Evolutionary conservation across 257 asterid genomes (phyloP), one percentile per base, ranked within the genome.

Genomic region (Solanum chilense): DNA sequence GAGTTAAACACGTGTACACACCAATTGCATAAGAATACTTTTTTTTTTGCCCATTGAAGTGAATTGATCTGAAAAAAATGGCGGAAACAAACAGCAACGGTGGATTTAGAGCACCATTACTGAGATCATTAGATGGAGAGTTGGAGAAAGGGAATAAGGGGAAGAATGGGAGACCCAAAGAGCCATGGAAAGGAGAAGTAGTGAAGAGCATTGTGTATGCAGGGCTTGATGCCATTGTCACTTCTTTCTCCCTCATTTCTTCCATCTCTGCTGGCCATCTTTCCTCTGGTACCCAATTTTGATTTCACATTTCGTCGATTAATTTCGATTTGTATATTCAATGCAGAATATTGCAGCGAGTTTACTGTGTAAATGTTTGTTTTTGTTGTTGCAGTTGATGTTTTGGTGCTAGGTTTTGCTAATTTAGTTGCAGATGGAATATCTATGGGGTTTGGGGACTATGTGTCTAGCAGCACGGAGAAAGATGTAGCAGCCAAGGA

Each of bases 361-460:
- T 44, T 16, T 80, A 47, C 18, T 42, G 12, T 69, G 31, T 35
- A 7, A 5, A 62, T 84, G 13, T 76, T 70, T 70, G 3, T 13
- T 12, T 41, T 66, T 8, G 8, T 66, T 12, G 2, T 37, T 88
- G 89, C 89, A 95, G 97, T 87, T 82, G 95, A 95, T 93, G 97
- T 95, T 1, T 60, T 95, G 86, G 98, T 94, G 8, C 80, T 95
- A 91, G 97, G 98, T 71, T 89, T 95, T 58, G 94, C 97, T 5
- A 95, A 93, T 89, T 92, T 94, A n/a, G 95, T 93, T 37, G 97
- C 97, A 14, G 98, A 95, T 88, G 97, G 96, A 58, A 93, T 94
- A 89, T 95, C 97, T 2, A 93, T 93, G 98, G 98, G 95, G 66
- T 93, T 95, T 4, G 96, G 98, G 15, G 98, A 95, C 86, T 94